These are phyloP conservation scores for Venturia effusa DNA, from an alignment of 2,329 filamentous ascomycete species.

Conservation along the genomic window DNA sequence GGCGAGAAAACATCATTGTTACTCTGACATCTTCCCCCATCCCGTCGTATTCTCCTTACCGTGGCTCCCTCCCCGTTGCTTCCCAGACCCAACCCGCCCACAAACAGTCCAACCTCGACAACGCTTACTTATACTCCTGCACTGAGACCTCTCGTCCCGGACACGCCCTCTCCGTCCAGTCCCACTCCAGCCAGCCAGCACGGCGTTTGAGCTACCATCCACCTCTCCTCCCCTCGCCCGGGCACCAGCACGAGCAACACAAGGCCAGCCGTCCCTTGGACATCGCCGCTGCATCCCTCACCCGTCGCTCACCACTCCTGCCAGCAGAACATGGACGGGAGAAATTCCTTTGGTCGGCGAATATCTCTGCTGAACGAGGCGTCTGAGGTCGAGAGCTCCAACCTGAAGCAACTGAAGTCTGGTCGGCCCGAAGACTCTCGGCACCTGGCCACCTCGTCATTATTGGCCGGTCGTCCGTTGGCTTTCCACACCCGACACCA, in stretches of 20 bases:
- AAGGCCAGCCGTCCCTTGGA: neutral
- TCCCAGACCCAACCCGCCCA: neutral
- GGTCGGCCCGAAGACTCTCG: constrained; percentile 18
- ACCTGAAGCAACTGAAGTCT: neutral
- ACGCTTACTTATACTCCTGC: neutral
- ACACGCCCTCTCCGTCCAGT: neutral
- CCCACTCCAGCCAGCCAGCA: neutral
- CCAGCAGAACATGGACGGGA: constrained; percentile 34
- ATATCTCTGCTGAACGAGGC: constrained; percentile 18
- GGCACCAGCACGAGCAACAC: no score
- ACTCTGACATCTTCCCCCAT: neutral
- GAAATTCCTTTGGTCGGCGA: constrained; percentile 37
- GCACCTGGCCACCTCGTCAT: constrained; percentile 25
- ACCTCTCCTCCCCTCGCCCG: neutral
- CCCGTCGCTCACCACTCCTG: neutral
- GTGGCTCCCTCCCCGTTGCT: neutral
- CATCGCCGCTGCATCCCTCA: neutral
- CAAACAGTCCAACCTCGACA: neutral
- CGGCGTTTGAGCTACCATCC: neutral
- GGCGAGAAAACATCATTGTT: neutral
- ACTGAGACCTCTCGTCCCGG: neutral
- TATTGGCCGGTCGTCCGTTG: constrained; percentile 27
- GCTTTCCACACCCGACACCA: constrained; percentile 13
- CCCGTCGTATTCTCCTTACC: neutral
- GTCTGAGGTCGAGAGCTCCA: neutral